Conservation (phyloP, 2,329 filamentous ascomycete genomes). For the Tolypocladium guangdongense region DNA sequence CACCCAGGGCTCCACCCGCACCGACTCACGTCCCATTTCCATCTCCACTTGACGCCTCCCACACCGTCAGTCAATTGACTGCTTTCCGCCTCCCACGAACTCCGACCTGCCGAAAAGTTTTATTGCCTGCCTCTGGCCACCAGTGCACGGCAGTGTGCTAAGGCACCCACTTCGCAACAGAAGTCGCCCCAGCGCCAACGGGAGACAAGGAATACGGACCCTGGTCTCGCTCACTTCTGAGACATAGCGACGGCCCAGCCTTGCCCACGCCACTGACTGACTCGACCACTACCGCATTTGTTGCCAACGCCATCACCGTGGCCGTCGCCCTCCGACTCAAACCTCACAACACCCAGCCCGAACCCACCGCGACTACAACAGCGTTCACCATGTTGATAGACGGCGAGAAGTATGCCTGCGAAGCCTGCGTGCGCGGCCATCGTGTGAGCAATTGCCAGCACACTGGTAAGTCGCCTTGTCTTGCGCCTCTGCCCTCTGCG, state of each 20-base stretch:
- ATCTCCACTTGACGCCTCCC: slow-evolving; percentile 1
- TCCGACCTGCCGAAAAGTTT: slow-evolving; percentile 21
- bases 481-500: slow-evolving; percentile 4
- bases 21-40: slow-evolving; percentile 4
- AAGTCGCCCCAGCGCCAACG: slow-evolving; percentile 6
- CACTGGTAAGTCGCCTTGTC: slow-evolving; percentile 54
- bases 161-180: slow-evolving; percentile 5
- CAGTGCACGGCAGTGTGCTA: background rate
- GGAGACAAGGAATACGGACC: slow-evolving; percentile 7
- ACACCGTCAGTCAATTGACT: slow-evolving; percentile 5
- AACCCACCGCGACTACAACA: background rate
- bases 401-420: slow-evolving; percentile 96
- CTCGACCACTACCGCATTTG: slow-evolving; percentile 1
- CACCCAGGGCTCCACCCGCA: slow-evolving; percentile 4
- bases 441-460: slow-evolving; percentile 98
- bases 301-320: background rate
- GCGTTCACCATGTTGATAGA: slow-evolving; percentile 61
- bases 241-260: slow-evolving; percentile 6
- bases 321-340: background rate
- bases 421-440: slow-evolving; percentile 95
- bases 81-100: slow-evolving; percentile 9
- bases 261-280: slow-evolving; percentile 4
- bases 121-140: slow-evolving; percentile 4
- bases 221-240: slow-evolving; percentile 4
- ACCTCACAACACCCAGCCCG: background rate